Conservation (phyloP, 2,329 filamentous ascomycete genomes). For the Beauveria australis region DNA sequence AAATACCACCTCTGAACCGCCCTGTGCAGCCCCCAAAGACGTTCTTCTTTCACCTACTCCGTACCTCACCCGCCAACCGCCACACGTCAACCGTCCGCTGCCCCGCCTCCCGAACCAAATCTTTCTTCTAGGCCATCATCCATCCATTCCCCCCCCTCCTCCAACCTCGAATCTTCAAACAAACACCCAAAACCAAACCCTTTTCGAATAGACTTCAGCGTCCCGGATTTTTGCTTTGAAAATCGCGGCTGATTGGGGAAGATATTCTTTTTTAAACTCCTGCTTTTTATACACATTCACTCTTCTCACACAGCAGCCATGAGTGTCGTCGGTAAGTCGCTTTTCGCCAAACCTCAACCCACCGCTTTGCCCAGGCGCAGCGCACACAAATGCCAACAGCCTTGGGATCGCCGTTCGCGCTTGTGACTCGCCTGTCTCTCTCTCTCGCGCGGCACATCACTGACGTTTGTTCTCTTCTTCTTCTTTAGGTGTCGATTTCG, state of each 20-base stretch:
- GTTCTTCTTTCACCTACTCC: background rate
- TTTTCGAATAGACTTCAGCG: background rate
- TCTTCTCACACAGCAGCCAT: slow-evolving; percentile 31
- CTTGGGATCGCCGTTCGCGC: background rate
- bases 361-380: slow-evolving; percentile 1
- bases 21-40: background rate
- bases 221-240: background rate
- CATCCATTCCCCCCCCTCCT: background rate
- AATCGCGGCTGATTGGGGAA: slow-evolving; percentile 9
- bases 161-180: slow-evolving; percentile 4
- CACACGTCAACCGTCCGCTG: background rate
- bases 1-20: background rate
- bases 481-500: slow-evolving; percentile 76
- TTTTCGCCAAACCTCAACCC: slow-evolving; percentile 4
- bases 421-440: background rate
- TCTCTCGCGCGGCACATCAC: background rate
- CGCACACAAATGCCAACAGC: background rate
- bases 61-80: background rate
- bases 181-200: background rate
- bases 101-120: slow-evolving; percentile 5
- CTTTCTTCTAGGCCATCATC: background rate
- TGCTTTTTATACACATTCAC: slow-evolving; percentile 10
- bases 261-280: background rate
- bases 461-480: slow-evolving; percentile 7
- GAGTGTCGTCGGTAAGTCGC: slow-evolving; percentile 46